Evolutionary conservation across 495 filamentous ascomycete genomes (phyloP).

Genomic region (Penicillium nucicola): DNA sequence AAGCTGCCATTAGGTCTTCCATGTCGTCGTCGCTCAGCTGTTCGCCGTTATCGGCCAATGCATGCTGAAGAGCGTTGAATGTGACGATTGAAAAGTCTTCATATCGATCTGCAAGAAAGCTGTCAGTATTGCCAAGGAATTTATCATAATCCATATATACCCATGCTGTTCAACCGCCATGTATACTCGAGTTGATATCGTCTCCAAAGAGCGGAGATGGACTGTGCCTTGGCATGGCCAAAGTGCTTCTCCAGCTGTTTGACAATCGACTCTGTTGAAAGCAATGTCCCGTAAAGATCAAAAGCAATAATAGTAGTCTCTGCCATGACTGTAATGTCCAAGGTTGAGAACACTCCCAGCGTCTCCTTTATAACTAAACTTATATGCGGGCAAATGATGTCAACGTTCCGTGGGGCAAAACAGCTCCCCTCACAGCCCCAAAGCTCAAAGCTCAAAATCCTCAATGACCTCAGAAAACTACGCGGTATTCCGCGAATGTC

Average conservation of each 20-base stretch:
- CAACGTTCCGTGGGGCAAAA: constrained; percentile 7
- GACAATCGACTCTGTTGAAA: constrained; percentile 67
- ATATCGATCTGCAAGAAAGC: constrained; percentile 48
- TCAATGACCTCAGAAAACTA: constrained; percentile 52
- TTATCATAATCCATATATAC: too few species aligned
- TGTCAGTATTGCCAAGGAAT: background rate
- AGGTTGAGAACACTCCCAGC: too few species aligned
- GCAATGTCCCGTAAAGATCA: constrained; percentile 72
- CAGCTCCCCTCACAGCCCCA: background rate
- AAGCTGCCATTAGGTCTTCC: constrained; percentile 57
- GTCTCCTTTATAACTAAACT: too few species aligned
- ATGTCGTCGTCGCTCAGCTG: constrained; percentile 40
- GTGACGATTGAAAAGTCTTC: constrained; percentile 66
- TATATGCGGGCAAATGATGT: constrained; percentile 10
- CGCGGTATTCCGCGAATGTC: constrained; percentile 66
- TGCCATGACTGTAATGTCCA: constrained; percentile 2
- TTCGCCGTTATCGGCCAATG: constrained; percentile 53
- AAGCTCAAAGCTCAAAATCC: background rate
- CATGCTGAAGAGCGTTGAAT: constrained; percentile 58
- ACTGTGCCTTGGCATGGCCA: constrained; percentile 50
- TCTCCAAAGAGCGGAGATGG: constrained; percentile 56
- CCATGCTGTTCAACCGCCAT: constrained; percentile 79
- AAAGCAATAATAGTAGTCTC: constrained; percentile 57
- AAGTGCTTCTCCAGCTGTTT: constrained; percentile 48
- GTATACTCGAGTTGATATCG: constrained; percentile 77